Evolutionary conservation across 2,329 filamentous ascomycete genomes (phyloP).

Genomic region (Teratosphaeria gauchensis): DNA sequence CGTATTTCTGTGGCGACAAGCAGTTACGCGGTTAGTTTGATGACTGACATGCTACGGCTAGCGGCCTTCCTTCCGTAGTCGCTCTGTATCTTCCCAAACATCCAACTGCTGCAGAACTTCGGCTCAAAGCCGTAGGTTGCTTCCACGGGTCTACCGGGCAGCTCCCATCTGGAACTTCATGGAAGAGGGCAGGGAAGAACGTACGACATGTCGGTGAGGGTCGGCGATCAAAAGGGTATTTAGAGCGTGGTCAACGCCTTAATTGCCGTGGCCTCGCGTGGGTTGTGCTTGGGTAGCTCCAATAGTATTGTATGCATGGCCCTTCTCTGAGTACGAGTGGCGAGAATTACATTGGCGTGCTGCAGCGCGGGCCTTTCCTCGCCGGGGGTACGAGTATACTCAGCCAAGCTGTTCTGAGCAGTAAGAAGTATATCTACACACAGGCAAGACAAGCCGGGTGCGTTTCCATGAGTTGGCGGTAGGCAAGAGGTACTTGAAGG

Average conservation of each 20-base stretch:
- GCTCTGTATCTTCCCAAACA: background rate
- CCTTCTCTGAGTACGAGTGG: slow-evolving; percentile 10
- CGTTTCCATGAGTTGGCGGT: background rate
- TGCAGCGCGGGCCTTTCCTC: slow-evolving; percentile 2
- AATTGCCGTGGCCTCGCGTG: background rate
- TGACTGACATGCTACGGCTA: background rate
- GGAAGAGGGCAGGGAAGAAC: slow-evolving; percentile 10
- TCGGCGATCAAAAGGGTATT: slow-evolving; percentile 1
- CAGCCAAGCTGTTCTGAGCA: slow-evolving; percentile 1
- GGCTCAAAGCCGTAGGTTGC: background rate
- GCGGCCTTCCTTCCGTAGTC: background rate
- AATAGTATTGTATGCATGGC: slow-evolving; percentile 19
- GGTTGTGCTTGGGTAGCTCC: background rate
- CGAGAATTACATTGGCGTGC: slow-evolving; percentile 15
- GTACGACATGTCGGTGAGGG: slow-evolving; percentile 18
- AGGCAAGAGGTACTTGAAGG: background rate
- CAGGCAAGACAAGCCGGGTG: background rate
- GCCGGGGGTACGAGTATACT: slow-evolving; percentile 2
- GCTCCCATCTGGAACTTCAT: background rate
- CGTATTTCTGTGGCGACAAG: slow-evolving; percentile 24
- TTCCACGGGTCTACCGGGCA: background rate
- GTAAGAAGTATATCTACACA: background rate
- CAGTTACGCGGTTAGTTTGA: background rate
- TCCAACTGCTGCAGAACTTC: slow-evolving; percentile 2
- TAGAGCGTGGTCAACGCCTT: background rate